These are phyloP conservation scores for Starmera amethionina DNA, from an alignment of 805 yeast genomes.

Conservation along the genomic window DNA sequence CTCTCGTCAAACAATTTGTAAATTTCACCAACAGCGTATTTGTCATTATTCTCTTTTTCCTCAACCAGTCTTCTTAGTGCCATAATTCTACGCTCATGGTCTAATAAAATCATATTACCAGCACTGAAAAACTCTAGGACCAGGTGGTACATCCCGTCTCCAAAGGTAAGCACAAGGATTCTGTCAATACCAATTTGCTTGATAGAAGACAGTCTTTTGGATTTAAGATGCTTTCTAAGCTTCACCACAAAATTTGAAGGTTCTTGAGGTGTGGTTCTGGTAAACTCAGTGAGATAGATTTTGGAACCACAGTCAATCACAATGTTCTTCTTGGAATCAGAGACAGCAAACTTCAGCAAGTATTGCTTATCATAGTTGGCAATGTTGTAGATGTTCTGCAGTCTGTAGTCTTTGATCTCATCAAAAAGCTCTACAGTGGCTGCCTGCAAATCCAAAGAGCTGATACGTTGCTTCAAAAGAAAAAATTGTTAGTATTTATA, in stretches of 20 bases:
- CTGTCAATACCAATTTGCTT: constrained; percentile 75
- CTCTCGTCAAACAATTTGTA: constrained; percentile 53
- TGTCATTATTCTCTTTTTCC: constrained; percentile 54
- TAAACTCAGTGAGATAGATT: constrained; percentile 68
- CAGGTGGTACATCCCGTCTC: constrained; percentile 69
- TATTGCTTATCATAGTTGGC: constrained; percentile 64
- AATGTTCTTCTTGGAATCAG: constrained; percentile 69
- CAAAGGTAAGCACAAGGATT: constrained; percentile 73
- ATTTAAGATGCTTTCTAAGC: constrained; percentile 75
- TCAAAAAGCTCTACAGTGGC: constrained; percentile 55
- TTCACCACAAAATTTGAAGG: constrained; percentile 85
- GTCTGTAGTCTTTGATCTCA: constrained; percentile 51
- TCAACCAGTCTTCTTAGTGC: constrained; percentile 71
- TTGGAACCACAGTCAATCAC: constrained; percentile 84
- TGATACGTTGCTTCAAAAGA: constrained; percentile 60
- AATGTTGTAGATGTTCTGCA: constrained; percentile 80
- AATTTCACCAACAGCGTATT: constrained; percentile 64
- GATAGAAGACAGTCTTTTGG: constrained; percentile 64
- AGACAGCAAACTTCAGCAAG: constrained; percentile 68
- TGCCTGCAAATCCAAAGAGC: constrained; percentile 72
- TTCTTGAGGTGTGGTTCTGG: constrained; percentile 67
- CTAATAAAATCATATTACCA: constrained; percentile 78
- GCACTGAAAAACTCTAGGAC: constrained; percentile 93
- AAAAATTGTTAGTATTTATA: background rate
- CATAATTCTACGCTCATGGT: constrained; percentile 55